Evolutionary conservation across 1,284 basidiomycete genomes (phyloP), one percentile per base, ranked within the genome.

Genomic region (Cryptococcus sp.): DNA sequence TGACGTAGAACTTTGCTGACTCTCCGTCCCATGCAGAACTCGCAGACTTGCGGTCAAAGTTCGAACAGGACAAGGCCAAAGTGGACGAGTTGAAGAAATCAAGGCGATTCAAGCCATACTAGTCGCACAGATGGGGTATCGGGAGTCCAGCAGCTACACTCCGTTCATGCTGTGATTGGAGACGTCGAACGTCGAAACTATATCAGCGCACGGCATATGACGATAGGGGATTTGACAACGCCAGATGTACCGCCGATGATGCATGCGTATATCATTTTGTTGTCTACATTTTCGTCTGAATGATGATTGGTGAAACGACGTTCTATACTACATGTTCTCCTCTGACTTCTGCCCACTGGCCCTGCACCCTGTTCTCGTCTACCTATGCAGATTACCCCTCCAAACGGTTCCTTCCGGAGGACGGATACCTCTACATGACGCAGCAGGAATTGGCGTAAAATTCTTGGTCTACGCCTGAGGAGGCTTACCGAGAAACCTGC

Each of bases 51-150:
- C 89, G 90, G 71, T 83, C 82, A 65, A 87, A 85, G 66, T 94
- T 91, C 83, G 89, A 92, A 69, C 85, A 85, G 66, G 91, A 93
- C 83, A 90, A 90, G 80, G 85, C 84, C n/a, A 90, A 89, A 69
- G 85, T 93, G 55, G 89, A 89, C 69, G 88, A 88, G 69, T 79
- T 93, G 69, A 91, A 89, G 78, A 83, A 85, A 52, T 86, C 87
- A 38, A 83, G 87, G 66, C 83, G 85, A 54, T 93, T 91, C 85
- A 92, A 85, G 74, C 91, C 91, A 15, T 94, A 94, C 76, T 93
- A 77, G 66, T 30, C 22, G 52, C 2, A 38, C 30, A 5, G 27
- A 4, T 30, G 27, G 27, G 27, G n/a, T 30, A 30, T 4, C 30
- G 10, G 30, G 2, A 8, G 30, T 35, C 13, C 8, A 8, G 8